These are phyloP conservation scores for Phytopythium montanum DNA, from an alignment of 352 stramenopile species.

Conservation along the genomic window DNA sequence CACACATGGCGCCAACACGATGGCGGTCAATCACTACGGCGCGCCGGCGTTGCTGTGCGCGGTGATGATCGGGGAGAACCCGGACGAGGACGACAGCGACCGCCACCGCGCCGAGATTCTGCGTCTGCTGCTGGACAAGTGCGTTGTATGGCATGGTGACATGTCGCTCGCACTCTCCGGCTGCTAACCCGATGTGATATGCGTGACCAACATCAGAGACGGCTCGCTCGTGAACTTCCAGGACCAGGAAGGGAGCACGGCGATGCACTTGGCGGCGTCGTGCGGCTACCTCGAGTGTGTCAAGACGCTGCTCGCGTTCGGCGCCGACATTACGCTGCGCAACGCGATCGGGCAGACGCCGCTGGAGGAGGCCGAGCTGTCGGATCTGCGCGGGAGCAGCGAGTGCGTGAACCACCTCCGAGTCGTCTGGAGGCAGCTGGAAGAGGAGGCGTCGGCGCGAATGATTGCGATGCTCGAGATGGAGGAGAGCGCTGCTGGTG, in stretches of 20 bases:
- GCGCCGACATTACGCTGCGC: constrained; percentile 70
- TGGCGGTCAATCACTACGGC: constrained; percentile 67
- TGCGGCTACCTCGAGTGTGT: constrained; percentile 75
- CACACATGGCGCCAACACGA: constrained; percentile 51
- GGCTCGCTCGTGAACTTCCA: constrained; percentile 74
- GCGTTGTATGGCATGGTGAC: background rate
- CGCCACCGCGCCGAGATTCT: constrained; percentile 56
- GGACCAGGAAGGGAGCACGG: constrained; percentile 76
- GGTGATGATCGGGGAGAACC: constrained; percentile 77
- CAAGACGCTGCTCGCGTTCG: constrained; percentile 53
- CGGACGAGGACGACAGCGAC: constrained; percentile 48
- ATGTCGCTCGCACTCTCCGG: background rate
- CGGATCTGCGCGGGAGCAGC: constrained; percentile 49
- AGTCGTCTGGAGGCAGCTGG: constrained; percentile 59
- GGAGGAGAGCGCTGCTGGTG: constrained; percentile 37
- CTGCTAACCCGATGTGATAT: background rate
- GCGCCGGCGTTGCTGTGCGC: constrained; percentile 70
- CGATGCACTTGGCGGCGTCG: constrained; percentile 75
- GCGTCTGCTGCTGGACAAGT: constrained; percentile 50
- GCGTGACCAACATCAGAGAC: constrained; percentile 21
- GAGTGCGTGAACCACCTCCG: constrained; percentile 58
- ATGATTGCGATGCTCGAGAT: constrained; percentile 87
- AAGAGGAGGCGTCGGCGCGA: constrained; percentile 69
- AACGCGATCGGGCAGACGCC: constrained; percentile 80
- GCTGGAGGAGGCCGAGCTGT: constrained; percentile 72